Evolutionary conservation across 345 rosid genomes (phyloP).

Genomic region (Cardiospermum halicacabum): DNA sequence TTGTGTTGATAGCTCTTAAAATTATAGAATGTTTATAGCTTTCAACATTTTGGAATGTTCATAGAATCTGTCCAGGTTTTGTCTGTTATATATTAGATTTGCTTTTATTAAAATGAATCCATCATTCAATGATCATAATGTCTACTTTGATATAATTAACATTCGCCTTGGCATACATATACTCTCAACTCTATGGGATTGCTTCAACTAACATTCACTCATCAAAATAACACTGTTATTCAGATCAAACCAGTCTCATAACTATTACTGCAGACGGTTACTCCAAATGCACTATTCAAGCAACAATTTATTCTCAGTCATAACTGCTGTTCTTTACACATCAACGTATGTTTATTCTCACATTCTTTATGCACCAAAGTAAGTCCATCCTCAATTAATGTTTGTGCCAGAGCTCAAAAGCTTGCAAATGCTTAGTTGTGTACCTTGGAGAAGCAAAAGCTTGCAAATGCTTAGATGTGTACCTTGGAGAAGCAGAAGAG

Average conservation of each 20-base stretch:
- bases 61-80: too few species aligned
- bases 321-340: background rate
- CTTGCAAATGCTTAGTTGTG: background rate
- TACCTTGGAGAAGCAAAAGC: background rate
- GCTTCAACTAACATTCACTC: background rate
- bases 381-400: background rate
- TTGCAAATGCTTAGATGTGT: background rate
- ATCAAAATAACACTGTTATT: too few species aligned
- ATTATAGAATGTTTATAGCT: background rate
- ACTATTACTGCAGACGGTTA: too few species aligned
- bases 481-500: background rate
- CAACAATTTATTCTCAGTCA: background rate
- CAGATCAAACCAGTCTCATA: too few species aligned
- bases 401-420: background rate
- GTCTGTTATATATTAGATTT: too few species aligned
- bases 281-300: too few species aligned
- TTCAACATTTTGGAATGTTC: too few species aligned
- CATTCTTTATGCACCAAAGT: background rate
- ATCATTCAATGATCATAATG: too few species aligned
- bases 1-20: background rate
- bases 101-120: too few species aligned
- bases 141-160: background rate
- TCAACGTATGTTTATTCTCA: background rate
- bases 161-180: background rate
- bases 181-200: background rate